Evolutionary conservation across 495 filamentous ascomycete genomes (phyloP).

Genomic region (Aspergillus homomorphus): DNA sequence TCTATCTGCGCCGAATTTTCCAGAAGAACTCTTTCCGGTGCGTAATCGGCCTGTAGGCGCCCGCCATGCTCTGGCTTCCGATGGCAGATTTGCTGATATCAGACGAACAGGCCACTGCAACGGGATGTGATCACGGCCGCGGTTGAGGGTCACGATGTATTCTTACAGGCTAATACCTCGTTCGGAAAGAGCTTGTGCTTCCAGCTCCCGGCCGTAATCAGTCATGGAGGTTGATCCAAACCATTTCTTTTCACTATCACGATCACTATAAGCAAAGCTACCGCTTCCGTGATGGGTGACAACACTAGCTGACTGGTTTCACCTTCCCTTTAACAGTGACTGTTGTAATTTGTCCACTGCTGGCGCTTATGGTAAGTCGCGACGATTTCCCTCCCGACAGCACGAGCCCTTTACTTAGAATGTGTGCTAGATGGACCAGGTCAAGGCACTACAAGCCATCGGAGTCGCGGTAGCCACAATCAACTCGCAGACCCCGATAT

Average conservation of each 20-base stretch:
- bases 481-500: constrained; percentile 69
- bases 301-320: constrained; percentile 7
- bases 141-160: constrained; percentile 84
- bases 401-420: constrained; percentile 1
- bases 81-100: constrained; percentile 13
- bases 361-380: constrained; percentile 77
- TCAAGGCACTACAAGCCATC: constrained; percentile 69
- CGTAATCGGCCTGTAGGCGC: no score
- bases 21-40: constrained; percentile 72
- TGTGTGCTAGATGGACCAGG: constrained; percentile 80
- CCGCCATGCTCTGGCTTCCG: not conserved
- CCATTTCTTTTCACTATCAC: not conserved
- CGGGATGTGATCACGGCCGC: constrained; percentile 81
- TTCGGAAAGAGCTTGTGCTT: constrained; percentile 96
- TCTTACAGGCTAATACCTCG: constrained; percentile 92
- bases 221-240: constrained; percentile 70
- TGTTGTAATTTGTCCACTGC: constrained; percentile 83
- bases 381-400: not conserved
- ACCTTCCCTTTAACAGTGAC: constrained; percentile 55
- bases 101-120: constrained; percentile 65
- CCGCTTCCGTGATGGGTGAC: not conserved
- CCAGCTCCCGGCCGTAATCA: constrained; percentile 85
- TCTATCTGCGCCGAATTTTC: constrained; percentile 80
- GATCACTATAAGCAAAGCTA: no score
- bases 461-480: constrained; percentile 79